These are phyloP conservation scores for Diphasiastrum complanatum DNA, from an alignment of 83 land plant species.

Conservation along the genomic window DNA sequence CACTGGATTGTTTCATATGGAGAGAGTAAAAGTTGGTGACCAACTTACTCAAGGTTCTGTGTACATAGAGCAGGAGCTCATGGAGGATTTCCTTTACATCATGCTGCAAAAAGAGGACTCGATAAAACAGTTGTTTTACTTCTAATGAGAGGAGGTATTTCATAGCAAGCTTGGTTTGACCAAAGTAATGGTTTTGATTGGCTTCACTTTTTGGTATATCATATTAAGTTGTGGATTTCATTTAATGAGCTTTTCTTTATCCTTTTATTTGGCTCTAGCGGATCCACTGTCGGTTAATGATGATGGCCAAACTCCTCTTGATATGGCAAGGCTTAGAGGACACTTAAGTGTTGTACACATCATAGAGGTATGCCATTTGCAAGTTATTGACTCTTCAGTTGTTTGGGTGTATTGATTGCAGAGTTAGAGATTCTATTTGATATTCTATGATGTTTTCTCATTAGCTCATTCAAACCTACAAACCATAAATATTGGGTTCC, in stretches of 20 bases:
- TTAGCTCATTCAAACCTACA: no score
- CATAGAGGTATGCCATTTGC: conserved; percentile 84
- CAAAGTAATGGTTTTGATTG: not conserved
- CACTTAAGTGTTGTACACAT: conserved; percentile 69
- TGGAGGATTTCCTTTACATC: conserved; percentile 90
- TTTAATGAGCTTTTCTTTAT: not conserved
- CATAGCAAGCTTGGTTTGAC: not conserved
- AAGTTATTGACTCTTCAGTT: no score
- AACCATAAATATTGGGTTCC: no score
- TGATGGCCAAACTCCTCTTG: conserved; percentile 85
- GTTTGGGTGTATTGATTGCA: no score
- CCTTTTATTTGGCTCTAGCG: conserved; percentile 43
- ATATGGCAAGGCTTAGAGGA: conserved; percentile 77
- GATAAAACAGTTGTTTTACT: conserved; percentile 65
- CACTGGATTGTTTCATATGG: no score
- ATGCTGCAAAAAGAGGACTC: conserved; percentile 92
- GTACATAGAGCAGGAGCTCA: conserved; percentile 53
- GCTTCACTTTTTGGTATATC: not conserved
- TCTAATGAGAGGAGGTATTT: conserved; percentile 76
- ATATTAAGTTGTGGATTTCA: not conserved
- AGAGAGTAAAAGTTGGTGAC: no score
- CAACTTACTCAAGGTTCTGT: no score
- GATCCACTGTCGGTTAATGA: conserved; percentile 69
- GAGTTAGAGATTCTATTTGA: no score
- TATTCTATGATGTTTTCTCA: no score